Percentiles rank a stretch among this genome's conserved stretches.
Conservation (phyloP, 257 asterid species). For the Eustoma russellianum region DNA sequence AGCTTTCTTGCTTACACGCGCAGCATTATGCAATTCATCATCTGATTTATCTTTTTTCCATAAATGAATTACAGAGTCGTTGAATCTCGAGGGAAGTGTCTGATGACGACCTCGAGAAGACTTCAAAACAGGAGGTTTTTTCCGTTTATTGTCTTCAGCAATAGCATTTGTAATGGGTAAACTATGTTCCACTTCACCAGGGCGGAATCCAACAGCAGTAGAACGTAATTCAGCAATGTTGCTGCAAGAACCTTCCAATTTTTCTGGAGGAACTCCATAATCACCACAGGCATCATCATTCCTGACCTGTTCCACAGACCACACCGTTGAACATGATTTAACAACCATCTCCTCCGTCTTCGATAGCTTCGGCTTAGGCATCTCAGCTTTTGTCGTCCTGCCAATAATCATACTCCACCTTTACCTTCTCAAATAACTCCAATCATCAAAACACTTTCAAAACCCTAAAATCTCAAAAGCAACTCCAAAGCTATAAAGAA, state of each 20-base stretch:
- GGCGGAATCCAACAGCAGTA: conserved; percentile 16
- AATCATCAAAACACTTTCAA: conserved; percentile 3
- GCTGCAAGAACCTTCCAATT: conserved; percentile 32
- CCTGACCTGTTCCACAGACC: conserved; percentile 13
- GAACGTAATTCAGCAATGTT: conserved; percentile 24
- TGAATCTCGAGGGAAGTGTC: conserved; percentile 47
- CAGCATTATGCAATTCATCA: conserved; percentile 17
- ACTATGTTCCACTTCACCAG: conserved; percentile 16
- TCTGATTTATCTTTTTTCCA: conserved; percentile 57
- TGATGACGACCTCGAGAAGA: too few species aligned
- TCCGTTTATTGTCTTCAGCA: conserved; percentile 8
- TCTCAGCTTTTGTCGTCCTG: conserved; percentile 22
- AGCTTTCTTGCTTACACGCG: conserved; percentile 28
- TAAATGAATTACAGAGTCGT: conserved; percentile 51
- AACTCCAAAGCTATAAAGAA: neutral
- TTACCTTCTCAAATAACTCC: conserved; percentile 8
- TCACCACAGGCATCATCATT: conserved; percentile 16
- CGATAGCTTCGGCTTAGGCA: conserved; percentile 74
- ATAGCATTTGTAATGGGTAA: conserved; percentile 10
- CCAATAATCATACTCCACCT: too few species aligned
- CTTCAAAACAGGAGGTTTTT: too few species aligned
- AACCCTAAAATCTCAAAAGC: conserved; percentile 8
- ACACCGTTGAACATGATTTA: conserved; percentile 22
- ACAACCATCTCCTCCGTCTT: conserved; percentile 26
- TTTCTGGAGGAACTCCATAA: conserved; percentile 38